Percentiles rank a stretch among this genome's conserved stretches.
Evolutionary conservation across 2,329 filamentous ascomycete genomes (phyloP).

Genomic region (Calonectria leucothoes): DNA sequence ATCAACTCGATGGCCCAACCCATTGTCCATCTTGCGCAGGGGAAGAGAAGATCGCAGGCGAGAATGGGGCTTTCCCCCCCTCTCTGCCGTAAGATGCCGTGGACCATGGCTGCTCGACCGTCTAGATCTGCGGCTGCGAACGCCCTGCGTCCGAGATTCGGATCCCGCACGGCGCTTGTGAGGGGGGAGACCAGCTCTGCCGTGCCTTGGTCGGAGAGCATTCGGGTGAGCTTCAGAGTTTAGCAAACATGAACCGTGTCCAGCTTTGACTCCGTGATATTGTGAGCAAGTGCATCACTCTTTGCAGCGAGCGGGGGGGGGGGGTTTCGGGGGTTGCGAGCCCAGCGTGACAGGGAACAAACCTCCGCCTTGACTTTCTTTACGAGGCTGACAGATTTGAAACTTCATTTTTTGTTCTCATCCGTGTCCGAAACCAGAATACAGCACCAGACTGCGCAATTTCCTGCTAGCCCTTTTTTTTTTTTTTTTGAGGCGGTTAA

Average conservation of each 20-base stretch:
- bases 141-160: constrained; percentile 11
- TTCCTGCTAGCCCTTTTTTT: no score
- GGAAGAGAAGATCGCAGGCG: neutral
- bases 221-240: neutral
- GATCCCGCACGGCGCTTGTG: neutral
- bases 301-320: neutral
- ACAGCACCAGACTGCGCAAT: neutral
- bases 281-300: neutral
- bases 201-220: neutral
- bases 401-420: neutral
- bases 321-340: neutral
- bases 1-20: constrained; percentile 4
- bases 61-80: neutral
- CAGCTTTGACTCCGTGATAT: neutral
- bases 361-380: neutral
- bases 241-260: neutral
- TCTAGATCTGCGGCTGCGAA: neutral
- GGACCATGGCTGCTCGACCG: neutral
- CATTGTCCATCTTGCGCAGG: neutral
- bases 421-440: neutral
- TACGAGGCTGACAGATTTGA: neutral
- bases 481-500: neutral
- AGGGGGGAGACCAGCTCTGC: neutral
- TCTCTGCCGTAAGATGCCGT: neutral
- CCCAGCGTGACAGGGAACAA: neutral